Conservation (phyloP, 164 flowering plant genomes). For the Sedum album region DNA sequence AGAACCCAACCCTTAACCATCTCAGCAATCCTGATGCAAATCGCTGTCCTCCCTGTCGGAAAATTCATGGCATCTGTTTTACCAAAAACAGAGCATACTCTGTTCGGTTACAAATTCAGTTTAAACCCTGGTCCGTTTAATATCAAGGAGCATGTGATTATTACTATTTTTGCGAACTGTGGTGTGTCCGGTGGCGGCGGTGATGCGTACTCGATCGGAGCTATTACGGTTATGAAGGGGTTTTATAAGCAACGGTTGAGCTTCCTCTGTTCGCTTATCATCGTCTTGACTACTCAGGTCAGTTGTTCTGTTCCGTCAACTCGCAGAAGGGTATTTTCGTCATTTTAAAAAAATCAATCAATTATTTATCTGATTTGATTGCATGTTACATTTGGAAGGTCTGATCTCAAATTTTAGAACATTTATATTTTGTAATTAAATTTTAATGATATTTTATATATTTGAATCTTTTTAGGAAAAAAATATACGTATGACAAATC, state of each 20-base stretch:
- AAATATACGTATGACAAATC: too few relatives aligned
- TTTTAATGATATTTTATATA: too few relatives aligned
- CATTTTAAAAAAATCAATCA: neutral
- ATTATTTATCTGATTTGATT: neutral
- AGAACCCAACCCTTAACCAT: conserved; percentile 78
- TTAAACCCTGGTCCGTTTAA: conserved; percentile 92
- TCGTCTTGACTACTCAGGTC: conserved; percentile 86
- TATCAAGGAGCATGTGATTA: conserved; percentile 93
- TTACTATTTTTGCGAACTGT: conserved; percentile 82
- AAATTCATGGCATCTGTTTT: conserved; percentile 69
- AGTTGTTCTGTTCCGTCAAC: neutral
- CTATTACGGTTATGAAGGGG: conserved; percentile 82
- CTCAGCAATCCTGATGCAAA: conserved; percentile 83
- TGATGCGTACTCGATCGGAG: conserved; percentile 85
- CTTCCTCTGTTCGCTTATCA: conserved; percentile 53
- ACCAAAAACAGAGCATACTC: conserved; percentile 29
- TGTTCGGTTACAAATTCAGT: conserved; percentile 42
- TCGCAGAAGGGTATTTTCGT: neutral
- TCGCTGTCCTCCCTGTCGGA: conserved; percentile 65
- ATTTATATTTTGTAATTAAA: too few relatives aligned
- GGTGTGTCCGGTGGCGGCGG: conserved; percentile 81
- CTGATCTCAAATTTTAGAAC: too few relatives aligned
- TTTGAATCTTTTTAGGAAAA: too few relatives aligned
- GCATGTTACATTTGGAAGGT: neutral
- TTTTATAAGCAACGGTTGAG: conserved; percentile 64